Evolutionary conservation across 805 yeast genomes (phyloP), one percentile per base, ranked within the genome.

Genomic region (Ogataea wickerhamii): DNA sequence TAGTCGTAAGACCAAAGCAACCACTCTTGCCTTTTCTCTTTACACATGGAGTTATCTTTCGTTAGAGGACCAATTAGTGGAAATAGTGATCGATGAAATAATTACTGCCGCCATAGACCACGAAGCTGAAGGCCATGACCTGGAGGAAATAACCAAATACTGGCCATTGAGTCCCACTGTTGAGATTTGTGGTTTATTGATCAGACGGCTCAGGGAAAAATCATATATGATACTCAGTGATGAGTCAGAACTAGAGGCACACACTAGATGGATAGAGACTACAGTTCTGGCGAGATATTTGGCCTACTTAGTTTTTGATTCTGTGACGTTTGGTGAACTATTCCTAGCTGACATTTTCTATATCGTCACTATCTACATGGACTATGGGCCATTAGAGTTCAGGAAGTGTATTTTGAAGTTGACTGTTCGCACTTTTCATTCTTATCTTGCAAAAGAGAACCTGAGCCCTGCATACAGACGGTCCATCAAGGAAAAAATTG

Each of bases 91-190:
- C 8, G 88, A 84, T 45, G 96, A 86, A 51, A 75, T 84, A 17
- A 75, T 86, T 5, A 74, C 80, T 2, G 81, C 80, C 45, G 82
- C 88, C 1, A 72, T 85, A 47, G 93, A 84, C 47, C 76, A 81
- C 52, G 83, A 82, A 47, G 80, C 87, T n/a, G 87, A 82, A 48
- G 83, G 81, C 4, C 73, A 76, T 26, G 79, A 73, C 33, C 84
- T 87, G 87, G 70, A 71, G 14, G 74, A 72, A 32, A 71, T 80
- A 5, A 70, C 82, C 2, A 70, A 82, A 1, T 68, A 82, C n/a
- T 64, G 87, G 46, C 72, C 82, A 1, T 59, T 76, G 11, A 66
- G 76, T 17, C 88, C 95, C 3, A 79, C 91, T 1, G 66, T 80
- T n/a, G 86, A 80, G 45, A 68, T 85, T 2, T 80, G 87, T 51